Evolutionary conservation across 2,329 filamentous ascomycete genomes (phyloP), one percentile per base, ranked within the genome.

Genomic region (Monascus ruber): DNA sequence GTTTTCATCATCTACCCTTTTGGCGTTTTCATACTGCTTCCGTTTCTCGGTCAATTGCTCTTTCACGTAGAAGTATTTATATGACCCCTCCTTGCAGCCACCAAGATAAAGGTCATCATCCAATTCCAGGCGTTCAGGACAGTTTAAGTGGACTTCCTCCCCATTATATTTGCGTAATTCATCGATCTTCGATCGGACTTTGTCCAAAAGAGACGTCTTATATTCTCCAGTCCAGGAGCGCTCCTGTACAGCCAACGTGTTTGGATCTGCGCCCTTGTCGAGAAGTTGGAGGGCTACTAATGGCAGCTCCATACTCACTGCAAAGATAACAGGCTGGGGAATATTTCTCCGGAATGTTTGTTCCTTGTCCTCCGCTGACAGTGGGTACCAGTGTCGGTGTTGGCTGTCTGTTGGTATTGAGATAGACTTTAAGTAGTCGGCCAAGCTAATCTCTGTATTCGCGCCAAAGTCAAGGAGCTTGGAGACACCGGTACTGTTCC

Each of bases 291-390:
- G 50, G 1, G 75, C 76, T 5, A 78, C 53, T 1, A 68, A 62
- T n/a, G 63, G 59, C 51, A 78, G 42, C 49, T 75, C 71, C 5
- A 58, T 52, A 62, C 70, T 9, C 3, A 73, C 59, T 2, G 85
- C 84, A 3, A 70, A 42, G 6, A 86, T 66, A 9, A 91, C 62
- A 0, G 85, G 84, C 51, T 89, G 84, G 39, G 74, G 66, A 7
- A 73, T 52, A 1, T 49, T 54, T 5, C 57, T 43, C 3, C 66
- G 56, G 54, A 78, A 84, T 0, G 49, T 48, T 1, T 59, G 56
- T 41, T 70, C 59, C 39, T 77, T 78, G 0, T 57, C 36, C 24
- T 81, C 72, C 1, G 69, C 17, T 6, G 3, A 17, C 17, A 17
- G 17, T 17, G 17, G 17, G 17, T 17, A 17, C 17, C 17, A 17